Conservation (phyloP, 2,329 filamentous ascomycete genomes). For the Ascochyta koolunga region DNA sequence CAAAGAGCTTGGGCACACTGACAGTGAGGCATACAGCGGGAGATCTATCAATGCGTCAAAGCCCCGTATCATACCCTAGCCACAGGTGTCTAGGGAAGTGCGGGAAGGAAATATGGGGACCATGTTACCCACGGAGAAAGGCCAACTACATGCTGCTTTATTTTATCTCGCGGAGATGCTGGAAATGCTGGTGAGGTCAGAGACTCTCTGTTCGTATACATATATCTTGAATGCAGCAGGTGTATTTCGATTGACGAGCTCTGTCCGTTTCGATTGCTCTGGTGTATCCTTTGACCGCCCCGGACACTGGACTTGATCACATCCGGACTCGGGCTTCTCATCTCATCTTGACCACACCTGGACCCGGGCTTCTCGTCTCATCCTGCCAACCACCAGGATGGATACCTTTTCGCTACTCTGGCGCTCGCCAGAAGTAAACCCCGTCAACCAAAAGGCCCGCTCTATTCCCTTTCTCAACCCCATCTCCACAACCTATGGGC, state of each 20-base stretch:
- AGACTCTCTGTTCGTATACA: background rate
- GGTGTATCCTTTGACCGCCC: background rate
- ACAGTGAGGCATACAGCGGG: background rate
- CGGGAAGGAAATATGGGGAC: constrained; percentile 8
- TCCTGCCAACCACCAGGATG: constrained; percentile 13
- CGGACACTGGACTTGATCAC: background rate
- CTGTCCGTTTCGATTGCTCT: background rate
- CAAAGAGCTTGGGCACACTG: background rate
- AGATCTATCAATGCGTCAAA: constrained; percentile 9
- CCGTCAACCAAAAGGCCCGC: constrained; percentile 78
- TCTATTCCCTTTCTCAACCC: constrained; percentile 79
- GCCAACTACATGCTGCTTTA: constrained; percentile 1
- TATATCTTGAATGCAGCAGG: background rate
- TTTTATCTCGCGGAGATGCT: constrained; percentile 17
- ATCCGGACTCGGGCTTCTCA: background rate
- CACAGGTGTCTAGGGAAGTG: background rate
- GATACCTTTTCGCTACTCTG: constrained; percentile 28
- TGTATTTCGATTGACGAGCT: background rate
- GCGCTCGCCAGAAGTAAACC: constrained; percentile 72
- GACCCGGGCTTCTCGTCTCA: background rate
- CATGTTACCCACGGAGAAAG: constrained; percentile 16
- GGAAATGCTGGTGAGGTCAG: constrained; percentile 12
- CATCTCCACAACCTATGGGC: constrained; percentile 73
- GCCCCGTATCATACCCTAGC: constrained; percentile 5
- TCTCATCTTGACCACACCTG: background rate